A percentile compares a stretch with the other conserved stretches of the same genome.
Evolutionary conservation across 345 rosid genomes (phyloP).

Genomic region (Linum tenue): DNA sequence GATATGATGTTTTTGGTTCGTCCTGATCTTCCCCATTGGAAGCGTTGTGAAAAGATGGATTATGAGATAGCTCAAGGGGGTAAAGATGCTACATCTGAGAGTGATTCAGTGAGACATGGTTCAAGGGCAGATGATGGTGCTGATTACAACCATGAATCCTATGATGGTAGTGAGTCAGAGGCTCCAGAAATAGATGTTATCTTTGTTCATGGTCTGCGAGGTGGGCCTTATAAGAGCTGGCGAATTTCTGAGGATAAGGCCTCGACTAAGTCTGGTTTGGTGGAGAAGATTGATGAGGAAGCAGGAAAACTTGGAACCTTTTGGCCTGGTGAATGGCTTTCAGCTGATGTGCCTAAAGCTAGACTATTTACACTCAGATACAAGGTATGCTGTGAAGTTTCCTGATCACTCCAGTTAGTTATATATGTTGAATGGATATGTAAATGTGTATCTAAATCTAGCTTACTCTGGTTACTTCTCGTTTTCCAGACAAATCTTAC

Average conservation of each 20-base stretch:
- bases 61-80: conserved; percentile 19
- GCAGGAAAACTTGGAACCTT: conserved; percentile 94
- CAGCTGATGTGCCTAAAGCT: conserved; percentile 74
- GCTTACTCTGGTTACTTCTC: conserved; percentile 5
- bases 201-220: conserved; percentile 91
- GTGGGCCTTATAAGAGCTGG: conserved; percentile 95
- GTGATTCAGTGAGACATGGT: conserved; percentile 24
- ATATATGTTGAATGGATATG: not conserved
- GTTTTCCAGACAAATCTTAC: conserved; percentile 75
- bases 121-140: conserved; percentile 23
- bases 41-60: conserved; percentile 37
- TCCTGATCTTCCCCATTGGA: conserved; percentile 86
- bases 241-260: conserved; percentile 79
- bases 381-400: conserved; percentile 54
- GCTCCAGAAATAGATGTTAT: conserved; percentile 69
- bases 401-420: conserved; percentile 3
- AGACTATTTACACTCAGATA: conserved; percentile 82
- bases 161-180: conserved; percentile 24
- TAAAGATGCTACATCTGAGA: conserved; percentile 19
- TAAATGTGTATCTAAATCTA: not conserved
- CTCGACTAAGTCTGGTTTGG: conserved; percentile 89
- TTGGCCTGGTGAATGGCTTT: conserved; percentile 99
- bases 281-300: conserved; percentile 95
- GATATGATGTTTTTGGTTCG: conserved; percentile 73
- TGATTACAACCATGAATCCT: conserved; percentile 26